Percentiles rank a stretch among this genome's conserved stretches.
phyloP scores from a whole-genome alignment of 345 rosid genomes.

The Melaleuca alternifolia region DNA sequence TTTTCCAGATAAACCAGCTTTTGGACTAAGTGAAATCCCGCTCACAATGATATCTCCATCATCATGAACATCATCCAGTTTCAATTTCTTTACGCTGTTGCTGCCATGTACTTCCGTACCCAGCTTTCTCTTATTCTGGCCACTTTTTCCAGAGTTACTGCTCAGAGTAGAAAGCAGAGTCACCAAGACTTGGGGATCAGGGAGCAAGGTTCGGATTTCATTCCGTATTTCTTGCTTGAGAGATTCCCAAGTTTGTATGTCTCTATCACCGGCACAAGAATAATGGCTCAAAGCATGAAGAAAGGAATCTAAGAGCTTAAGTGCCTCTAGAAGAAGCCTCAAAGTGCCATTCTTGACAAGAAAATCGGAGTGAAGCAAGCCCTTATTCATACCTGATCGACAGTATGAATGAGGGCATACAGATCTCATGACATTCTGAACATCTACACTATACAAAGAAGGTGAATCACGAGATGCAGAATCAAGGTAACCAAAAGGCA shows the following conservation, averaged over 20 bases:
- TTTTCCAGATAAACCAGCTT: conserved; percentile 19
- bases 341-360: conserved; percentile 80
- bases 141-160: conserved; percentile 14
- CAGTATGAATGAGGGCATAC: conserved; percentile 64
- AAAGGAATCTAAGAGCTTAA: conserved; percentile 62
- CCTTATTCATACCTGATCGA: conserved; percentile 66
- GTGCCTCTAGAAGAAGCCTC: conserved; percentile 68
- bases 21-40: conserved; percentile 34
- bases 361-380: conserved; percentile 75
- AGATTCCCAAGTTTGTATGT: conserved; percentile 25
- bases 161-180: conserved; percentile 45
- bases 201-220: conserved; percentile 58
- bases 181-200: conserved; percentile 77
- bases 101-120: conserved; percentile 14
- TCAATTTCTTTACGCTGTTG: conserved; percentile 32
- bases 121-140: conserved; percentile 39
- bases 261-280: conserved; percentile 14
- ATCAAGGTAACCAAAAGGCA: conserved; percentile 50
- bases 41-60: conserved; percentile 49
- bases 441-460: conserved; percentile 26
- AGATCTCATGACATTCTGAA: conserved; percentile 58
- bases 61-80: conserved; percentile 20
- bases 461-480: conserved; percentile 22
- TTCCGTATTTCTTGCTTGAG: conserved; percentile 53
- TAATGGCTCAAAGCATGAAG: conserved; percentile 21